These are phyloP conservation scores for Pythium oligandrum DNA, from an alignment of 352 stramenopile species.

Conservation along the genomic window DNA sequence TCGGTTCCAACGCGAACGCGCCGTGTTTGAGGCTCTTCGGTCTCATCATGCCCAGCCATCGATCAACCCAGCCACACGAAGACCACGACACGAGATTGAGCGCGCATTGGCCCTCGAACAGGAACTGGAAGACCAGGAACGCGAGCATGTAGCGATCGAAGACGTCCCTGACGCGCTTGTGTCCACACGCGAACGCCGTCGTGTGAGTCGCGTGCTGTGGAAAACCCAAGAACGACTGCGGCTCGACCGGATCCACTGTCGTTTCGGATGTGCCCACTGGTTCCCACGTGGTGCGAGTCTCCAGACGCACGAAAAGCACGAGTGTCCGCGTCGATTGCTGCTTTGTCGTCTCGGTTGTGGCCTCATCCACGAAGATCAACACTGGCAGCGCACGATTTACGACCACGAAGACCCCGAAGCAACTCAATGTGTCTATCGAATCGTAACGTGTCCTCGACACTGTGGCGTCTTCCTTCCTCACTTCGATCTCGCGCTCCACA, in stretches of 20 bases:
- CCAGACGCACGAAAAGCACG: constrained; percentile 41
- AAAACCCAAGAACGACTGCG: constrained; percentile 34
- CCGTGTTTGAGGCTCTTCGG: constrained; percentile 41
- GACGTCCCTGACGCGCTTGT: constrained; percentile 31
- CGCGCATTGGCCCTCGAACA: constrained; percentile 27
- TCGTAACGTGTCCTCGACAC: constrained; percentile 53
- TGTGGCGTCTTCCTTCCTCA: constrained; percentile 66
- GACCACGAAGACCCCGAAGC: constrained; percentile 45
- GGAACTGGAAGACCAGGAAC: constrained; percentile 45
- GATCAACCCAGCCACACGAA: constrained; percentile 21
- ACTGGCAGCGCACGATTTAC: constrained; percentile 46
- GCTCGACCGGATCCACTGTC: constrained; percentile 32
- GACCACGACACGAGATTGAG: constrained; percentile 37
- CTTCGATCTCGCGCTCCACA: constrained; percentile 39
- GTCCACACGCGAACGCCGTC: constrained; percentile 34
- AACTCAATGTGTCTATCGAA: constrained; percentile 40
- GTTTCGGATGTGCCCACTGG: constrained; percentile 59
- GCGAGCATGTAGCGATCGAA: constrained; percentile 41
- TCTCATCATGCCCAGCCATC: constrained; percentile 38
- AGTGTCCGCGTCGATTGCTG: constrained; percentile 57
- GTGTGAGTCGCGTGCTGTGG: constrained; percentile 50
- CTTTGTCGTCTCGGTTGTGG: constrained; percentile 64
- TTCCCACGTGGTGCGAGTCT: constrained; percentile 37
- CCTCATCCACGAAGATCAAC: constrained; percentile 33
- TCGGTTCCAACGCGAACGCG: constrained; percentile 46